Evolutionary conservation across 495 filamentous ascomycete genomes (phyloP), one percentile per base, ranked within the genome.

Genomic region (Penicillium soppii): DNA sequence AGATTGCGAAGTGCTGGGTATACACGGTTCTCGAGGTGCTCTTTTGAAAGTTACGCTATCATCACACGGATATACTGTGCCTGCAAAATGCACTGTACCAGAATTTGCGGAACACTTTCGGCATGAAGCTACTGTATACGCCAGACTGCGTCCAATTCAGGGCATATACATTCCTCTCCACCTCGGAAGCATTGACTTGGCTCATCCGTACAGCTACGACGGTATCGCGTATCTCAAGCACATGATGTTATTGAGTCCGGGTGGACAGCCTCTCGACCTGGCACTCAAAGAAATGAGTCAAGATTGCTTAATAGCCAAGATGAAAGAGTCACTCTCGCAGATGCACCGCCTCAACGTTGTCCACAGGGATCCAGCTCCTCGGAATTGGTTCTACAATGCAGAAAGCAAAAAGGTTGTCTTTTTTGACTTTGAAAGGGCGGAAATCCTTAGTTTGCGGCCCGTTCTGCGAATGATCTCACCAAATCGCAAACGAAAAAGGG

Each of bases 41-140:
- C 65, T 73, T 22, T n/a, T n/a, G n/a, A 73, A 74, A 53, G 53
- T 77, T 29, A 66, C 67, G 23, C 55, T 76, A n/a, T 65, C 61
- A 33, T 68, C 52, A 9, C 46, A 50, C 38, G 52, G 52, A 13
- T 55, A 55, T 37, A 55, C 74, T 29, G 46, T 77, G 13, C 66
- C 69, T 12, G 75, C 69, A 25, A 79, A 79, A 57, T 65, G 65
- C 47, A 62, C 60, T 5, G 33, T 43, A 12, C 41, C 16, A 33
- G 38, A 59, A 29, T 63, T 66, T 43, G 39, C 50, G 23, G 33
- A 53, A 22, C 44, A 46, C 30, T 56, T 71, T 8, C 12, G 47
- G 15, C 48, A 59, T 29, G 68, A 74, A 56, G 63, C 58, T 35
- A 27, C 35, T 21, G 40, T 74, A 23, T 74, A 74, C 45, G 16